Percentiles rank a stretch among this genome's conserved stretches.
phyloP scores from a whole-genome alignment of 2,329 filamentous ascomycete genomes.

The Massarina eburnea region DNA sequence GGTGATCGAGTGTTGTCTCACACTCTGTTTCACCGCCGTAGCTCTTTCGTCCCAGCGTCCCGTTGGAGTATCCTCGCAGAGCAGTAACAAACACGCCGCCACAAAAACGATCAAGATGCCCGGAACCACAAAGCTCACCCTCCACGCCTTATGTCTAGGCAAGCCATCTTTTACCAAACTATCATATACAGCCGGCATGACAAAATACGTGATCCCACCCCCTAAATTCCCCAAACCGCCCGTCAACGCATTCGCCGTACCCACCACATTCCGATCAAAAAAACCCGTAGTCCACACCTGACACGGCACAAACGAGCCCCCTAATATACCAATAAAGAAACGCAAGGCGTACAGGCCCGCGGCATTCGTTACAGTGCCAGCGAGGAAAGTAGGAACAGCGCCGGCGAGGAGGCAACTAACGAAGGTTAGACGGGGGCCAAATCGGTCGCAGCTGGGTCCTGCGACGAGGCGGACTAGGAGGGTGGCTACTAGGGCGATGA shows the following conservation, averaged over 20 bases:
- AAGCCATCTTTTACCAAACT: slow-evolving; percentile 63
- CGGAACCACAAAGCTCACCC: slow-evolving; percentile 78
- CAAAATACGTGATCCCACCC: slow-evolving; percentile 55
- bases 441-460: slow-evolving; percentile 78
- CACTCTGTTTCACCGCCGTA: slow-evolving; percentile 58
- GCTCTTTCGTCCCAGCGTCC: slow-evolving; percentile 76
- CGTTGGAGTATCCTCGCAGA: slow-evolving; percentile 78
- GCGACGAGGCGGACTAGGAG: slow-evolving; percentile 74
- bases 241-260: slow-evolving; percentile 80
- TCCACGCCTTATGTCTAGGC: slow-evolving; percentile 69
- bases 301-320: slow-evolving; percentile 76
- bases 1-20: slow-evolving; percentile 34
- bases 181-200: slow-evolving; percentile 87
- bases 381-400: slow-evolving; percentile 78
- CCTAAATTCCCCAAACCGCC: slow-evolving; percentile 53
- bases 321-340: slow-evolving; percentile 79
- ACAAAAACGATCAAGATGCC: slow-evolving; percentile 70
- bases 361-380: slow-evolving; percentile 69
- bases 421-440: slow-evolving; percentile 77
- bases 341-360: slow-evolving; percentile 67
- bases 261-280: slow-evolving; percentile 94
- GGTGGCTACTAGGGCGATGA: slow-evolving; percentile 64
- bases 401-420: slow-evolving; percentile 73
- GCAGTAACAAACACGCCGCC: slow-evolving; percentile 65
- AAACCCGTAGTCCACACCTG: slow-evolving; percentile 91